Conservation (phyloP, 2,329 filamentous ascomycete genomes). For the Neonectria hederae region DNA sequence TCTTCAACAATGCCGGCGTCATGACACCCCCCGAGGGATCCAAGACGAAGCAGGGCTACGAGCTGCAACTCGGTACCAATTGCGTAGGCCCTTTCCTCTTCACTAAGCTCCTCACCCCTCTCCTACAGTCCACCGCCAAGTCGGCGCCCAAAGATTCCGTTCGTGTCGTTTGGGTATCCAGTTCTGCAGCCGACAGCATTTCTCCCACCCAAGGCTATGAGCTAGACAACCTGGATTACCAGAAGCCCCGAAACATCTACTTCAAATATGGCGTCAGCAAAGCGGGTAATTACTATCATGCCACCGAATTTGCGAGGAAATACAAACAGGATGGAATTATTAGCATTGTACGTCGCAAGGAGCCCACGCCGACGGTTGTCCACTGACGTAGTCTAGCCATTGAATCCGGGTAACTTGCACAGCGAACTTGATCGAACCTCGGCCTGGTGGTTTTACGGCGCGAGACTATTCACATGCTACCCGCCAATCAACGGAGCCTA, state of each 20-base stretch:
- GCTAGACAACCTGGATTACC: constrained; percentile 43
- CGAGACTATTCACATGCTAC: constrained; percentile 31
- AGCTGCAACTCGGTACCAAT: constrained; percentile 55
- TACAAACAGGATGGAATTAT: constrained; percentile 42
- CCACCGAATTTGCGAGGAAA: constrained; percentile 43
- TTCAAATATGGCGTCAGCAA: constrained; percentile 46
- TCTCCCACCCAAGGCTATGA: constrained; percentile 38
- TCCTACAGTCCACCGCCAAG: constrained; percentile 48
- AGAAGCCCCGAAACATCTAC: constrained; percentile 32
- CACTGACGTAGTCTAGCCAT: constrained; percentile 22
- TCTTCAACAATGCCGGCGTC: constrained; percentile 58
- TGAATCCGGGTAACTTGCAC: constrained; percentile 38
- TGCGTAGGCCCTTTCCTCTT: constrained; percentile 54
- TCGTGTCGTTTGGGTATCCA: constrained; percentile 46
- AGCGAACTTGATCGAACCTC: constrained; percentile 39
- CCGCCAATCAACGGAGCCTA: constrained; percentile 54
- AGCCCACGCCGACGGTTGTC: neutral
- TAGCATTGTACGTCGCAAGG: constrained; percentile 30
- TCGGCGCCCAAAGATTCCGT: constrained; percentile 44
- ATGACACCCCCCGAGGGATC: constrained; percentile 53
- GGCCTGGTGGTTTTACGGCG: constrained; percentile 36
- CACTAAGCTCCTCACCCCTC: constrained; percentile 50
- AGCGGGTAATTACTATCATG: constrained; percentile 45
- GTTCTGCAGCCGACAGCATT: constrained; percentile 42
- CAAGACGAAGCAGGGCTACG: constrained; percentile 53